These are phyloP conservation scores for Boletus rufocinnamomeus DNA, from an alignment of 768 basidiomycete genomes.

Conservation along the genomic window DNA sequence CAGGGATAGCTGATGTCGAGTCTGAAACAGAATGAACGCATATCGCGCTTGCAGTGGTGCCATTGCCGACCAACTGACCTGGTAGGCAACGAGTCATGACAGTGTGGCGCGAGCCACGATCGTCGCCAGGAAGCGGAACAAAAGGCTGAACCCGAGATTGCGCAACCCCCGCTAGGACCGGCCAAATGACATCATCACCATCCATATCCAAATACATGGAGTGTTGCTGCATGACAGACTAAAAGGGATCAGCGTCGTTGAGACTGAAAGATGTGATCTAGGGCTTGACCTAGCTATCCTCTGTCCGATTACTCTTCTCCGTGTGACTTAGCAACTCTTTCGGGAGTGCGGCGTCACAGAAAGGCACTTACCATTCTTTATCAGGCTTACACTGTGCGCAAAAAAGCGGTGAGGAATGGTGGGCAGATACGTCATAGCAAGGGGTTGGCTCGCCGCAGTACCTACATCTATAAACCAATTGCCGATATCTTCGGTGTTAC, in stretches of 20 bases:
- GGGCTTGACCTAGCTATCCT: too few relatives aligned
- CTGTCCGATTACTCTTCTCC: too few relatives aligned
- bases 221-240: conserved; percentile 46
- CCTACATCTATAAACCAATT: too few relatives aligned
- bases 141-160: conserved; percentile 42
- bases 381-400: too few relatives aligned
- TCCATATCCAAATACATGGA: conserved; percentile 44
- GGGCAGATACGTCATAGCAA: too few relatives aligned
- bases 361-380: too few relatives aligned
- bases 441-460: too few relatives aligned
- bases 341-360: too few relatives aligned
- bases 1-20: conserved; percentile 35
- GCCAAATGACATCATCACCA: conserved; percentile 47
- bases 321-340: too few relatives aligned
- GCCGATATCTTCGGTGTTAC: too few relatives aligned
- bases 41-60: neutral
- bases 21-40: conserved; percentile 3
- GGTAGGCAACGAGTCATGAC: conserved; percentile 40
- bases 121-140: conserved; percentile 37
- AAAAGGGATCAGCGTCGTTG: neutral
- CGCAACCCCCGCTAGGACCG: conserved; percentile 42
- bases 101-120: conserved; percentile 38
- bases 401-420: too few relatives aligned
- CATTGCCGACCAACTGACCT: conserved; percentile 18
- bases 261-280: neutral